A percentile compares a stretch with the other conserved stretches of the same genome.
These are phyloP conservation scores for Tilletia walkeri DNA, from an alignment of 1,284 basidiomycete genomes.

Conservation along the genomic window DNA sequence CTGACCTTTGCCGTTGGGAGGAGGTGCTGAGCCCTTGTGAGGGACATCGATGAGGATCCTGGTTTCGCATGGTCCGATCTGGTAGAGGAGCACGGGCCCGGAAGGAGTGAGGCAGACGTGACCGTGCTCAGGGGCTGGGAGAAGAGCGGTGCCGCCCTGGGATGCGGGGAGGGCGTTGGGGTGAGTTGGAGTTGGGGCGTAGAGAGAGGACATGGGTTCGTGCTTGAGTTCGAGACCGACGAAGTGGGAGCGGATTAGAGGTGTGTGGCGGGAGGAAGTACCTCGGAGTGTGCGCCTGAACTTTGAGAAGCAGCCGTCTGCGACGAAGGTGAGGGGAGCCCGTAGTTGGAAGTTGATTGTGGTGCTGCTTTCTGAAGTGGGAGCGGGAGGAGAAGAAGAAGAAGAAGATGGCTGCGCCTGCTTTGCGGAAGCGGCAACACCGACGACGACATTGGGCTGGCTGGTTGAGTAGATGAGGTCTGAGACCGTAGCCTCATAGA, in stretches of 20 bases:
- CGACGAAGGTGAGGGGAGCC: constrained; percentile 80
- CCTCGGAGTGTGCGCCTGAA: constrained; percentile 62
- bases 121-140: constrained; percentile 81
- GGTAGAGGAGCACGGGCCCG: constrained; percentile 83
- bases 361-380: background rate
- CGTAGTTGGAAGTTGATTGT: constrained; percentile 55
- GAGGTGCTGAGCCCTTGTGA: constrained; percentile 65
- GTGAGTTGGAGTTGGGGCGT: background rate
- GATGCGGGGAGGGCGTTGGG: constrained; percentile 13
- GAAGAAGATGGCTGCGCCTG: background rate
- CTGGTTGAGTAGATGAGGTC: constrained; percentile 39
- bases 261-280: constrained; percentile 58
- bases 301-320: constrained; percentile 92
- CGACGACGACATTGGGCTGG: constrained; percentile 31
- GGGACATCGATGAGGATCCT: constrained; percentile 91
- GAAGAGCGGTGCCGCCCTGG: constrained; percentile 24
- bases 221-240: constrained; percentile 77
- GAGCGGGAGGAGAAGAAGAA: no score
- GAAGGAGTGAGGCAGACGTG: constrained; percentile 72
- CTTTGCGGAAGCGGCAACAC: constrained; percentile 38
- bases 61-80: constrained; percentile 70
- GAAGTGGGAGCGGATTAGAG: constrained; percentile 70
- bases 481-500: constrained; percentile 42
- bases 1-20: constrained; percentile 68
- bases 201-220: constrained; percentile 56